Base-by-base conservation (phyloP, 2,329 filamentous ascomycete species). In the Tolypocladium inflatum region DNA sequence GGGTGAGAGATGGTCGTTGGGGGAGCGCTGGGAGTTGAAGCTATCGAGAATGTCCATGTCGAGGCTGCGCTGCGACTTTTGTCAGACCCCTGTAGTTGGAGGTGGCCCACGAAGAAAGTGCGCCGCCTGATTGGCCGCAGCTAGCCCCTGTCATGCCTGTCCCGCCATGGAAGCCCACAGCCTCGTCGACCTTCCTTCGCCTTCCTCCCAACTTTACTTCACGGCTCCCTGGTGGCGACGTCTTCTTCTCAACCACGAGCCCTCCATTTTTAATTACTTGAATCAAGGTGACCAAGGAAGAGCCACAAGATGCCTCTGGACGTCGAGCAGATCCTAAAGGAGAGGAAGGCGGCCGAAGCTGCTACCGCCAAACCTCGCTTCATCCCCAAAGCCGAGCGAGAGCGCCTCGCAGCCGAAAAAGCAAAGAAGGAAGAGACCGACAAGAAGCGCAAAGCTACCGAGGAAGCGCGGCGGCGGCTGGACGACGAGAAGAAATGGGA, bases 291-390 rank as follows among this genome's bases (percentile, higher is more conserved):
- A 10, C 8, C 8, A 1, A 45, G 6, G 15, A 33, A 52, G 26
- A 41, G 35, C 17, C 30, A 17, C 50, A 64, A 30, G 15, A 75
- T 75, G 73, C 72, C 73, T 57, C 77, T 96, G 54, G 92, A 90
- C 69, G 87, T 96, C 58, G 91, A 96, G 72, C 89, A 96, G 65
- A 81, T 96, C 5, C 75, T 96, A 26, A 84, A 85, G 64, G 88
- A 92, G 75, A 95, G 95, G 79, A 90, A 89, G 69, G 90, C 90
- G 61, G 88, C 89, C 35, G 90, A 94, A 73, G 89, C 88, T 41
- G 90, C 88, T 19, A 88, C 90, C 11, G 83, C 90, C 57, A 96
- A 94, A 79, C 91, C 91, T 6, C 92, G 90, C 71, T 96, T 95
- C 70, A 77, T 96, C 26, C 88, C 89, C 5, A 94, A 89, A 76